Conservation (phyloP, 23 red algal genomes). For the Cyanidium caldarium region DNA sequence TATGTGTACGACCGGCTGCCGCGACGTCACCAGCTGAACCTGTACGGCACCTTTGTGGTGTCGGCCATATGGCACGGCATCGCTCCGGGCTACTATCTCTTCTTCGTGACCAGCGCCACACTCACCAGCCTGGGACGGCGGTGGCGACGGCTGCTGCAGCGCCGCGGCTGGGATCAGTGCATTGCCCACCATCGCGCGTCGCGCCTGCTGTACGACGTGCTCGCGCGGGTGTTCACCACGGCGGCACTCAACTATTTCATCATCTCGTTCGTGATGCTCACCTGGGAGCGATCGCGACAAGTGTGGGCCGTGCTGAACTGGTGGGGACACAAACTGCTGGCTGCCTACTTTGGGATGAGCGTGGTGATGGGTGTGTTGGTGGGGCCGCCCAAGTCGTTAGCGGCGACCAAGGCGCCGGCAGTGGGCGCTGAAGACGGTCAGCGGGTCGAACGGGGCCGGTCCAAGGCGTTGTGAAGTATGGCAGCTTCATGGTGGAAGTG, state of each 20-base stretch:
- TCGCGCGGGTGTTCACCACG: slow-evolving; percentile 27
- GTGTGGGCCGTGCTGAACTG: not conserved
- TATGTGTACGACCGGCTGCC: slow-evolving; percentile 84
- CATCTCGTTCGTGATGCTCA: slow-evolving; percentile 80
- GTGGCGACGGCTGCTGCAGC: not conserved
- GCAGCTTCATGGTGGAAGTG: too few relatives aligned
- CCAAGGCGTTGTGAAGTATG: too few relatives aligned
- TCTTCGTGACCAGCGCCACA: slow-evolving; percentile 45
- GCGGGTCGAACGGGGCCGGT: too few relatives aligned
- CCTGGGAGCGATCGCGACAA: slow-evolving; percentile 17
- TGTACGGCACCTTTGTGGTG: slow-evolving; percentile 87
- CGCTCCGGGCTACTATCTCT: slow-evolving; percentile 96
- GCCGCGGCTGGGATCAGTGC: not conserved
- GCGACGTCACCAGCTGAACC: slow-evolving; percentile 28
- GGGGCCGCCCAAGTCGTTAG: too few relatives aligned
- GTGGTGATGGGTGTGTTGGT: too few relatives aligned
- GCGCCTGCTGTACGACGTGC: slow-evolving; percentile 13
- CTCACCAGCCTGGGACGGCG: not conserved
- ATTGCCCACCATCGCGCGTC: not conserved
- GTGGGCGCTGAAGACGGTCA: too few relatives aligned
- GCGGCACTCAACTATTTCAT: slow-evolving; percentile 82
- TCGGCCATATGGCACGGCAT: slow-evolving; percentile 99
- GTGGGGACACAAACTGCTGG: slow-evolving; percentile 3
- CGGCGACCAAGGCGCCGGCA: too few relatives aligned
- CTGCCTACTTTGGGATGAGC: too few relatives aligned